Conservation (phyloP, 495 filamentous ascomycete genomes). For the Aspergillus haitiensis region DNA sequence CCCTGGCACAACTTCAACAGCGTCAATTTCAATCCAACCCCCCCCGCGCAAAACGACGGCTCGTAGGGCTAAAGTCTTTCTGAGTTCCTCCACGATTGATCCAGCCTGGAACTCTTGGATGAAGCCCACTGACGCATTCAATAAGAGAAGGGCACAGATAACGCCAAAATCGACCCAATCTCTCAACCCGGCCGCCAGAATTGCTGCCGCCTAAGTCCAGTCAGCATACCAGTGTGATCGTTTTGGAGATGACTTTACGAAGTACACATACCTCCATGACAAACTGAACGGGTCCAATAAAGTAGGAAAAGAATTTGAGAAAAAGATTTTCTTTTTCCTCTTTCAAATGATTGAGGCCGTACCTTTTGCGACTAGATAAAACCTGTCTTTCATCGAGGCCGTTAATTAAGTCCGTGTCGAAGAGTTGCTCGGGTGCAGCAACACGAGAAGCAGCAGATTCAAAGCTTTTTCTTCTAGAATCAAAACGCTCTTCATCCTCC, state of each 20-base stretch:
- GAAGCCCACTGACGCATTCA: conserved; percentile 86
- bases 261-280: conserved; percentile 77
- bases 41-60: conserved; percentile 81
- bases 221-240: conserved; percentile 1
- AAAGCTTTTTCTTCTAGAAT: conserved; percentile 45
- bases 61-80: conserved; percentile 85
- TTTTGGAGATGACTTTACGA: background rate
- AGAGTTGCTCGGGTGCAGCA: conserved; percentile 60
- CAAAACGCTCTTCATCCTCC: conserved; percentile 64
- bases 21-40: conserved; percentile 66
- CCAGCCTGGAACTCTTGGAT: conserved; percentile 87
- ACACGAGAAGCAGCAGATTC: conserved; percentile 38
- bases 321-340: conserved; percentile 84
- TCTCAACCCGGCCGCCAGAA: conserved; percentile 72
- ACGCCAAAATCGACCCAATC: conserved; percentile 82
- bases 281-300: conserved; percentile 88
- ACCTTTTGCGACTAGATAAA: conserved; percentile 66
- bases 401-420: conserved; percentile 65
- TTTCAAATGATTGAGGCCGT: conserved; percentile 85
- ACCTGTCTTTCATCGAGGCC: conserved; percentile 79
- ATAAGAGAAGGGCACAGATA: conserved; percentile 69
- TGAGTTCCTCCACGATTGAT: conserved; percentile 87
- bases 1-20: conserved; percentile 79
- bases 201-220: conserved; percentile 58
- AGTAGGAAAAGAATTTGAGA: conserved; percentile 80